phyloP scores from a whole-genome alignment of 2,329 filamentous ascomycete genomes.

The Rutstroemia sp. region DNA sequence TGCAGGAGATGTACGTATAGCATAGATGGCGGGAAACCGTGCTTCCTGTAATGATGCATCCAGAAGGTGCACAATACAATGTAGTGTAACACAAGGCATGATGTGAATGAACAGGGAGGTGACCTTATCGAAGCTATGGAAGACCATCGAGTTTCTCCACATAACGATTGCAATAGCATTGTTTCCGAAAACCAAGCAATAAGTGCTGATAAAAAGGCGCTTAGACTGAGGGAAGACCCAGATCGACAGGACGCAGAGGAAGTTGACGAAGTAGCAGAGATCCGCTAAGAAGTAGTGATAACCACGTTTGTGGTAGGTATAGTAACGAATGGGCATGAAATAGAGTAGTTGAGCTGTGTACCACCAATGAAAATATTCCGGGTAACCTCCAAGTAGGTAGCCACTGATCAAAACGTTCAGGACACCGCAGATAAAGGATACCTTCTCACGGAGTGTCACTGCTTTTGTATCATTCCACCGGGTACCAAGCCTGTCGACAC shows the following conservation, averaged over 20 bases:
- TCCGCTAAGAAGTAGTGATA: constrained; percentile 98
- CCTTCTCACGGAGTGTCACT: constrained; percentile 85
- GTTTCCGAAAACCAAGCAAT: constrained; percentile 90
- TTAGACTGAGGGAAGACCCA: constrained; percentile 91
- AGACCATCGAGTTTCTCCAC: constrained; percentile 98
- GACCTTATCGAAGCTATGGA: constrained; percentile 97
- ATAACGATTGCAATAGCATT: constrained; percentile 97
- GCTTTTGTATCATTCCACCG: constrained; percentile 86
- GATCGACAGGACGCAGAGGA: constrained; percentile 71
- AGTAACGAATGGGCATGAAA: constrained; percentile 94
- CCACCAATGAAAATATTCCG: constrained; percentile 86
- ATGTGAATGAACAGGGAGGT: constrained; percentile 98
- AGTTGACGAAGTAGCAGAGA: constrained; percentile 96
- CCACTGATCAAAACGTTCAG: constrained; percentile 97
- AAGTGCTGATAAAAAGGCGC: constrained; percentile 83
- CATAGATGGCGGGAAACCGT: constrained; percentile 79
- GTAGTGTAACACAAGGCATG: constrained; percentile 91
- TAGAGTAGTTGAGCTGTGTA: constrained; percentile 82
- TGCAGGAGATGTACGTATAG: constrained; percentile 62
- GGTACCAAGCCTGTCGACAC: constrained; percentile 77
- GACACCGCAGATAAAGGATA: constrained; percentile 92
- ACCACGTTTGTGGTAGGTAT: constrained; percentile 82
- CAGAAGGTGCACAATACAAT: constrained; percentile 83
- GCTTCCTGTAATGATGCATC: constrained; percentile 54
- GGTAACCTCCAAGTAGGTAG: constrained; percentile 80